phyloP scores from a whole-genome alignment of 441 rosid species.

The Erysimum pusillum region DNA sequence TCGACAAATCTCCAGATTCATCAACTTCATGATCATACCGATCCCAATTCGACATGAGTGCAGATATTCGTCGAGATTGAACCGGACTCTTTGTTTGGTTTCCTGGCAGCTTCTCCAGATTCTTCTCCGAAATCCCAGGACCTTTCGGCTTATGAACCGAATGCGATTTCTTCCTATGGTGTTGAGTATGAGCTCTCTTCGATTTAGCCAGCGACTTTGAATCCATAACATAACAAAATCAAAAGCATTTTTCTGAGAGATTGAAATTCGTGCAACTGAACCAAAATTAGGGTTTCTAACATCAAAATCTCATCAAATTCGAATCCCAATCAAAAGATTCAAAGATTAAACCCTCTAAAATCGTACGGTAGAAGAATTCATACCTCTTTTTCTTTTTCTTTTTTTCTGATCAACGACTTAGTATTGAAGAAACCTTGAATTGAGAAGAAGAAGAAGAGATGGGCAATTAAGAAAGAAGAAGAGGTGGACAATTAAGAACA shows the following conservation, averaged over 20 bases:
- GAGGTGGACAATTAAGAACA: no score
- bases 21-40: slow-evolving; percentile 73
- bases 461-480: no score
- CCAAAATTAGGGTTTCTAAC: slow-evolving; percentile 23
- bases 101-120: slow-evolving; percentile 46
- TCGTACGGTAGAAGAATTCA: no score
- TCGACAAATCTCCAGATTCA: slow-evolving; percentile 35
- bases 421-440: no score
- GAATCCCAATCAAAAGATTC: not conserved
- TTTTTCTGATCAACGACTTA: no score
- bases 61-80: slow-evolving; percentile 48
- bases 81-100: slow-evolving; percentile 53
- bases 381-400: no score
- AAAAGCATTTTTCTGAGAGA: not conserved
- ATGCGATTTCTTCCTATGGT: slow-evolving; percentile 67
- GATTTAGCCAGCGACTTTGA: slow-evolving; percentile 79
- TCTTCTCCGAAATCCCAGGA: slow-evolving; percentile 30
- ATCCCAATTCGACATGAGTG: slow-evolving; percentile 80
- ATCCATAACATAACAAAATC: slow-evolving; percentile 55
- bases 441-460: no score
- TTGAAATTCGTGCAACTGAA: not conserved
- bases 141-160: slow-evolving; percentile 54
- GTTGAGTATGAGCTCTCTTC: slow-evolving; percentile 88
- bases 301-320: not conserved
- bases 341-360: no score